A percentile compares a stretch with the other conserved stretches of the same genome.
phyloP scores from a whole-genome alignment of 768 basidiomycete species.

The Tulasnella sp. region DNA sequence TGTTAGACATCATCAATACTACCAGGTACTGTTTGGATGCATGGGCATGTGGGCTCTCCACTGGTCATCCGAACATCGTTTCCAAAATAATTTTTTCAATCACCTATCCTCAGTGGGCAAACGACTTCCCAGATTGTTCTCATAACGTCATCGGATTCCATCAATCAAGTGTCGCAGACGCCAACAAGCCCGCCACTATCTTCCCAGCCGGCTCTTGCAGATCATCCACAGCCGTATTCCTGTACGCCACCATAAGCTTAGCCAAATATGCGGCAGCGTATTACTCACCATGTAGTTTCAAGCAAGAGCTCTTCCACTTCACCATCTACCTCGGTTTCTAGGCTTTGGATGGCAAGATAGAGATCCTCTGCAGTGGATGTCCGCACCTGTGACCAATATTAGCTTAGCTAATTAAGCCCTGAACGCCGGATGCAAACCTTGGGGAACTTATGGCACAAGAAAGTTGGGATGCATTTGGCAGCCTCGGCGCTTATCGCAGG shows the following conservation, averaged over 20 bases:
- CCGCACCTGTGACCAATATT: constrained; percentile 46
- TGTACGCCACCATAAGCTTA: background rate
- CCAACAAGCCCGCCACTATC: background rate
- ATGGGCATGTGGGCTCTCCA: too few relatives aligned
- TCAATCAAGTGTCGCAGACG: background rate
- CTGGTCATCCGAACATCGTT: too few relatives aligned
- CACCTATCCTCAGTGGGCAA: too few relatives aligned
- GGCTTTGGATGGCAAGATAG: constrained; percentile 64
- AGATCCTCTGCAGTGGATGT: constrained; percentile 72
- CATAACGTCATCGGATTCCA: too few relatives aligned
- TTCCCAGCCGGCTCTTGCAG: background rate
- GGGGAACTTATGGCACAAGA: constrained; percentile 73
- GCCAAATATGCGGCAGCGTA: background rate
- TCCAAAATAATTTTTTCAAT: too few relatives aligned
- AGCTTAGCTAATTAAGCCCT: constrained; percentile 11
- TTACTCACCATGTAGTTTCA: constrained; percentile 70
- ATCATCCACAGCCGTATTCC: background rate
- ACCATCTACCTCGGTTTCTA: constrained; percentile 49
- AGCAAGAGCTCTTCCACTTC: constrained; percentile 53
- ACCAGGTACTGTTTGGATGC: too few relatives aligned
- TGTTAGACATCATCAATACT: background rate
- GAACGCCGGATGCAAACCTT: constrained; percentile 40
- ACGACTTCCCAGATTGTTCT: too few relatives aligned
- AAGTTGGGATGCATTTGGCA: constrained; percentile 40
- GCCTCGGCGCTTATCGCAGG: constrained; percentile 35